A percentile compares a stretch with the other conserved stretches of the same genome.
phyloP scores from a whole-genome alignment of 2,329 filamentous ascomycete genomes.

The Zymoseptoria crescenta region DNA sequence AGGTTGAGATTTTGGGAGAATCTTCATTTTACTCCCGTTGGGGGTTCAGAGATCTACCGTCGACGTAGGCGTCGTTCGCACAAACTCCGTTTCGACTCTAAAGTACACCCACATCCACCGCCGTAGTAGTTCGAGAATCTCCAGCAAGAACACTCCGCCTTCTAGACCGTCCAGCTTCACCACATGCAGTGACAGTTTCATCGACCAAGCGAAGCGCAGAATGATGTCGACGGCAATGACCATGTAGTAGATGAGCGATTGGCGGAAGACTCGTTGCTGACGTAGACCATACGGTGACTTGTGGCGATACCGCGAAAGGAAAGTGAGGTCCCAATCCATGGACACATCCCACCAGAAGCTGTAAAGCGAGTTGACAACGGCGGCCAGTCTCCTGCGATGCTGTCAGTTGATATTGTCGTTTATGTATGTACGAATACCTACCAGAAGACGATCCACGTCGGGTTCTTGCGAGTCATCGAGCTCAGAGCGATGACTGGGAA shows the following conservation, averaged over 20 bases:
- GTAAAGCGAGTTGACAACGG: constrained; percentile 73
- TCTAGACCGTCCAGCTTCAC: constrained; percentile 82
- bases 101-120: constrained; percentile 98
- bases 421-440: constrained; percentile 1
- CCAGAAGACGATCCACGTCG: constrained; percentile 15
- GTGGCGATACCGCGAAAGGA: constrained; percentile 59
- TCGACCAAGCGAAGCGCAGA: constrained; percentile 81
- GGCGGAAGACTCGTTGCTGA: constrained; percentile 62
- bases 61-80: constrained; percentile 12
- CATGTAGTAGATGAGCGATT: constrained; percentile 68
- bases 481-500: constrained; percentile 79
- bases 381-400: constrained; percentile 19
- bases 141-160: constrained; percentile 77
- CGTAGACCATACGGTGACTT: constrained; percentile 71
- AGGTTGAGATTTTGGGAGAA: background rate
- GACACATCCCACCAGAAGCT: constrained; percentile 98
- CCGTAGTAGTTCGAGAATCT: constrained; percentile 77
- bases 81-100: constrained; percentile 86
- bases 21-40: background rate
- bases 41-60: constrained; percentile 9
- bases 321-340: constrained; percentile 90
- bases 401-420: background rate
- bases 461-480: constrained; percentile 14
- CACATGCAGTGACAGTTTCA: constrained; percentile 76
- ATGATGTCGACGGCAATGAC: constrained; percentile 72